Percentiles rank a stretch among this genome's conserved stretches.
Conservation (phyloP, 148 eudicot species). For the Fagopyrum tataricum region DNA sequence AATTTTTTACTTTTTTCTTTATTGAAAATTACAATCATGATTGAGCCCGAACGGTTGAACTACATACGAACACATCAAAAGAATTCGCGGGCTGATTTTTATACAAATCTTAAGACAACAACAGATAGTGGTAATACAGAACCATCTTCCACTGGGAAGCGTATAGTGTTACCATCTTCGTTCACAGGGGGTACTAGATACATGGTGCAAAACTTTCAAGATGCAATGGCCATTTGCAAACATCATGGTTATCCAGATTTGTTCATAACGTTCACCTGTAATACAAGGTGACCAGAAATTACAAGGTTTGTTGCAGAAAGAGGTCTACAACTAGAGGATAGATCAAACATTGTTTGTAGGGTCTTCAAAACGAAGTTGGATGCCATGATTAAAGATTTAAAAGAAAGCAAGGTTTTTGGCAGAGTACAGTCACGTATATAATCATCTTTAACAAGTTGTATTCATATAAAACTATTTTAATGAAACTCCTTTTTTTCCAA, state of each 20-base stretch:
- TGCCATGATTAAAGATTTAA: too few species aligned
- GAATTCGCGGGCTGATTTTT: background rate
- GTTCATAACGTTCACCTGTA: slow-evolving; percentile 17
- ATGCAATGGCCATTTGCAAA: slow-evolving; percentile 14
- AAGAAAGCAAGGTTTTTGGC: too few species aligned
- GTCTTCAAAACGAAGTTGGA: background rate
- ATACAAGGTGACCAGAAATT: slow-evolving; percentile 15
- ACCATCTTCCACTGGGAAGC: background rate
- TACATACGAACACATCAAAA: background rate
- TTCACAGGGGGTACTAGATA: slow-evolving; percentile 8
- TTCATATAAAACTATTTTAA: too few species aligned
- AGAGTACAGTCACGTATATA: too few species aligned
- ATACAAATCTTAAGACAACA: background rate
- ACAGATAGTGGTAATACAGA: background rate
- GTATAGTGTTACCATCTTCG: slow-evolving; percentile 5
- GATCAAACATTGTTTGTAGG: background rate
- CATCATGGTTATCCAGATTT: slow-evolving; percentile 9
- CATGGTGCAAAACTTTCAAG: slow-evolving; percentile 14
- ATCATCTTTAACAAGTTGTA: too few species aligned
- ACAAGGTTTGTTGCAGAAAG: background rate
- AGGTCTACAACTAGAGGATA: background rate
- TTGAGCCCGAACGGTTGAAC: background rate
- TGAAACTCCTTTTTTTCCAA: too few species aligned
- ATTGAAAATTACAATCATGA: too few species aligned
- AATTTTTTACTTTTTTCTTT: too few species aligned